phyloP scores from a whole-genome alignment of 176 grass and related monocot species.

The Rhynchospora pubera region DNA sequence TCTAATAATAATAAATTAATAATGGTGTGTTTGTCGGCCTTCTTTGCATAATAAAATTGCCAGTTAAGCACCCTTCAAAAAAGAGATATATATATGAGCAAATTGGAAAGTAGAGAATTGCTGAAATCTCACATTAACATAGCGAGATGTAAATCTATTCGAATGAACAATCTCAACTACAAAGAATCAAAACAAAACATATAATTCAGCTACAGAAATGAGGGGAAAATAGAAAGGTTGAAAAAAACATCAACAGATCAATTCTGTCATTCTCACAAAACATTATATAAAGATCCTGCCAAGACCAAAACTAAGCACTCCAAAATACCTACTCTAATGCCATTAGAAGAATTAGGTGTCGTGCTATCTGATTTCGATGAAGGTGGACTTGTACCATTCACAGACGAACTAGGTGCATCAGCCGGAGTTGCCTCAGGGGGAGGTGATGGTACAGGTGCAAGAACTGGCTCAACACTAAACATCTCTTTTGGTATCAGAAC shows the following conservation, averaged over 20 bases:
- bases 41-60: neutral
- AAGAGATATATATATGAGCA: too few species aligned
- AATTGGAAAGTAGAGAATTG: neutral
- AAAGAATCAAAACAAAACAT: conserved; percentile 21
- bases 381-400: conserved; percentile 10
- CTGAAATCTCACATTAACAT: neutral
- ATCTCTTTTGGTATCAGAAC: conserved; percentile 76
- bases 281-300: neutral
- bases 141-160: neutral
- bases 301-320: conserved; percentile 8
- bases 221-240: neutral
- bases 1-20: too few species aligned
- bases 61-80: neutral
- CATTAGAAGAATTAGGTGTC: conserved; percentile 13
- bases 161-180: neutral
- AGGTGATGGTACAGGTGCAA: conserved; percentile 50
- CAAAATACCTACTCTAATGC: conserved; percentile 9
- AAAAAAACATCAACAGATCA: neutral
- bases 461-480: conserved; percentile 73
- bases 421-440: conserved; percentile 47
- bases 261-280: conserved; percentile 18
- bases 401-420: conserved; percentile 38
- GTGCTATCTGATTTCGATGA: conserved; percentile 20
- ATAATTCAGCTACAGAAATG: conserved; percentile 8
- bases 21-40: neutral